Conservation (phyloP, 2,329 filamentous ascomycete species). For the Trichoderma cornu-damae region DNA sequence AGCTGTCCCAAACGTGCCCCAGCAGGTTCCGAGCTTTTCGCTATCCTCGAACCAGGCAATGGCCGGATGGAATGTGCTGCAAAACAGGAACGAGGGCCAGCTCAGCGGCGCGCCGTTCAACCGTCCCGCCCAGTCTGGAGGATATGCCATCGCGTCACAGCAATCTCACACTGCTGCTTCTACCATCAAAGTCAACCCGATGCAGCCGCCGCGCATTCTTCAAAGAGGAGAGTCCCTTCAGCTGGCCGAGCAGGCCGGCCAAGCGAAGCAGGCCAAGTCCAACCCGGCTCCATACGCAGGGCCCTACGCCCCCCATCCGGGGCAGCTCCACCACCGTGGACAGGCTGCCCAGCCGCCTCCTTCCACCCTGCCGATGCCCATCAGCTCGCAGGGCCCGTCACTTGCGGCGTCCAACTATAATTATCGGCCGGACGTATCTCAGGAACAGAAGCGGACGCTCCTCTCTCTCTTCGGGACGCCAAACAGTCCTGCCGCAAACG, state of each 20-base stretch:
- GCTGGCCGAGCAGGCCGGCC: not conserved
- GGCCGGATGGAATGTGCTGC: not conserved
- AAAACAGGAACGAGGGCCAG: constrained; percentile 17
- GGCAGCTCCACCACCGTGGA: constrained; percentile 22
- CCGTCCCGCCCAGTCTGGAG: constrained; percentile 11
- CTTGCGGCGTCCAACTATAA: not conserved
- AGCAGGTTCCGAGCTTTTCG: constrained; percentile 32
- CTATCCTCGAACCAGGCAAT: constrained; percentile 23
- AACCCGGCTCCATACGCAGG: constrained; percentile 24
- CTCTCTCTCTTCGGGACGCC: constrained; percentile 60
- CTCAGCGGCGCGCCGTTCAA: constrained; percentile 21
- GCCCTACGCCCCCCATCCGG: constrained; percentile 21
- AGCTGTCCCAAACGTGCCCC: constrained; percentile 30
- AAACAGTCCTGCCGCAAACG: constrained; percentile 16
- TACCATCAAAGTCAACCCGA: constrained; percentile 10
- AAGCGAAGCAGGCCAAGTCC: not conserved
- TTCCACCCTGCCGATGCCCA: constrained; percentile 15
- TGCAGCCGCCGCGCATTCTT: constrained; percentile 33
- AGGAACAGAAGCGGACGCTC: constrained; percentile 36
- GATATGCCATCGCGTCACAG: constrained; percentile 22
- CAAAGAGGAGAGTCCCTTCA: constrained; percentile 30
- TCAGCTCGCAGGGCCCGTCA: not conserved
- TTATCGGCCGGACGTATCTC: constrained; percentile 26
- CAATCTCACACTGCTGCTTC: constrained; percentile 24
- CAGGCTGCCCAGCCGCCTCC: constrained; percentile 22